Evolutionary conservation across 2,329 filamentous ascomycete species (phyloP), one percentile per base, ranked within the genome.

Genomic region (Scortechinia acanthostroma): DNA sequence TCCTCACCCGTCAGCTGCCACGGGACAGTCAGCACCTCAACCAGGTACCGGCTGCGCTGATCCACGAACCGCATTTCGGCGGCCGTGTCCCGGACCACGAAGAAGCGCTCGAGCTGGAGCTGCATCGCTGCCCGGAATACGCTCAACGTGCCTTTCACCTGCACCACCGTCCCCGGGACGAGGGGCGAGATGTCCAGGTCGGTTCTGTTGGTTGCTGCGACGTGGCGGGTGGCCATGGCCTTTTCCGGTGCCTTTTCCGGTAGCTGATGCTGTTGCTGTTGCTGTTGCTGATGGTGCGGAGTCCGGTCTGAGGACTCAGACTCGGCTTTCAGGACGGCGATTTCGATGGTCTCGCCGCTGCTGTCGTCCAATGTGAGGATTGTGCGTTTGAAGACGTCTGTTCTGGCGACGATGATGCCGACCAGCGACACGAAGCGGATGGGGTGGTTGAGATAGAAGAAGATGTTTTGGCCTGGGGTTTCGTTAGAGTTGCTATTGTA

Each of bases 331-430:
- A 58, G 58, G 33, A 71, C 66, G 17, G 76, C 69, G 16, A 81
- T 60, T 42, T 82, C 77, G 46, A 83, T 66, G 3, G 66, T 76
- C 1, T 63, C 65, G 25, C 78, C 79, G 55, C 75, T 80, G 52
- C 77, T 73, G 51, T 84, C 80, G 56, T 84, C 80, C 10, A 84
- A 51, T 1, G 69, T 74, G 28, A 83, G 61, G 37, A 79, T 47
- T 47, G 50, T 56, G 42, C 54, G 52, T 25, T 51, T 53, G 69
- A 2, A 71, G 67, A 45, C 77, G 65, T 45, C 80, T 76, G 28
- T 74, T 67, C 45, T 76, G 61, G 76, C 74, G 35, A 40, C 35
- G 10, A 40, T 19, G 17, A 40, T 6, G 14, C 35, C 35, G 6
- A 40, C 35, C 13, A 40, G 10, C 6, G 10, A 13, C 13, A 40